Conservation (phyloP, 2,329 filamentous ascomycete genomes). For the Aspergillus ochraceus region DNA sequence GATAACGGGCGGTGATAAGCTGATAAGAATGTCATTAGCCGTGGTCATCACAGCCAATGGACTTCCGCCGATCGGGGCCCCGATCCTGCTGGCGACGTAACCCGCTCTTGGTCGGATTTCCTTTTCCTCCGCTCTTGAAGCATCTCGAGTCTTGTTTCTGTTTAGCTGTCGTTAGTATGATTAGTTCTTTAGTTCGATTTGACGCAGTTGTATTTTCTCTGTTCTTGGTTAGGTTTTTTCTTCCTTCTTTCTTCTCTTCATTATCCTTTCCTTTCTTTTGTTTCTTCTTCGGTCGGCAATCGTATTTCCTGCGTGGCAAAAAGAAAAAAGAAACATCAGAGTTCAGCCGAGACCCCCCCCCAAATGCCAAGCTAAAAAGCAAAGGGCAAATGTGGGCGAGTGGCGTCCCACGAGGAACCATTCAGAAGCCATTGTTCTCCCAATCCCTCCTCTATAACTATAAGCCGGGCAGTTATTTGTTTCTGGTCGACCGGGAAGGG, state of each 20-base stretch:
- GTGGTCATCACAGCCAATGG: conserved; percentile 26
- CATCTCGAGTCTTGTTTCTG: neutral
- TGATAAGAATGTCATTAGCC: conserved; percentile 28
- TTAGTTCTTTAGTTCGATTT: neutral
- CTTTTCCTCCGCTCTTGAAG: neutral
- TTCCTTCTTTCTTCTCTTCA: neutral
- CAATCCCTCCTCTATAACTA: neutral
- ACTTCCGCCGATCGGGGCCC: conserved; percentile 5
- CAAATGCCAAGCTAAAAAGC: conserved; percentile 2
- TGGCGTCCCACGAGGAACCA: conserved; percentile 9
- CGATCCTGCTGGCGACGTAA: neutral
- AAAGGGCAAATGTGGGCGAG: conserved; percentile 8
- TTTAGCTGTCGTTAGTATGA: neutral
- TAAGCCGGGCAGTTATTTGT: neutral
- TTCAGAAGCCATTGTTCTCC: neutral
- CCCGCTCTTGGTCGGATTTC: neutral
- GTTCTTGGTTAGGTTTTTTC: neutral
- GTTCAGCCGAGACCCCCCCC: conserved; percentile 1
- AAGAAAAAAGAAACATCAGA: conserved; percentile 1
- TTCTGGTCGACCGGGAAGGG: neutral
- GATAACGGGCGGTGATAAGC: conserved; percentile 22
- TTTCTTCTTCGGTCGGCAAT: neutral
- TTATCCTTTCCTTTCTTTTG: neutral
- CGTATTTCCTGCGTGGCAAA: conserved; percentile 5
- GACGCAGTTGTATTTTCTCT: neutral